A percentile compares a stretch with the other conserved stretches of the same genome.
Evolutionary conservation across 257 asterid species (phyloP).

Genomic region (Ilex asprella): DNA sequence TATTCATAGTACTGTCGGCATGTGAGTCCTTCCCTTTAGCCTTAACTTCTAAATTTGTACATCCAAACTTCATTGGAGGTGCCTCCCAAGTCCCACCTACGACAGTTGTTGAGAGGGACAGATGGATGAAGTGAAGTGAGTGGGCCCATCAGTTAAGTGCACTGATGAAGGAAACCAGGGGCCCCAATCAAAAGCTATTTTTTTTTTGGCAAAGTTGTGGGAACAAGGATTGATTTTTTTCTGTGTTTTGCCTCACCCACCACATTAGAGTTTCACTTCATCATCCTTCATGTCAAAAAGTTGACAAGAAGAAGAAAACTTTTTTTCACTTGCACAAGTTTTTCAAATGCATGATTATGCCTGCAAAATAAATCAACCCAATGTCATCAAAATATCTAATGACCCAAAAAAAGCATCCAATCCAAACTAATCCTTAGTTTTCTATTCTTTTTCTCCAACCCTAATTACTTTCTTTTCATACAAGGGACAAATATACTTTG

Average conservation of each 20-base stretch:
- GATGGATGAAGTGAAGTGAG: slow-evolving; percentile 15
- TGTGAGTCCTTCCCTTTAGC: slow-evolving; percentile 9
- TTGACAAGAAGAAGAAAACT: slow-evolving; percentile 10
- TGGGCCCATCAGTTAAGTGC: slow-evolving; percentile 22
- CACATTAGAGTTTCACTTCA: slow-evolving; percentile 14
- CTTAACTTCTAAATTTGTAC: slow-evolving; percentile 14
- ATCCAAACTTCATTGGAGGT: slow-evolving; percentile 22
- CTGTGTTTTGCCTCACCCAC: slow-evolving; percentile 26
- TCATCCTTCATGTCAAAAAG: slow-evolving; percentile 19
- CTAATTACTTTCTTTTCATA: background rate
- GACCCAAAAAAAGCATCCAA: slow-evolving; percentile 42
- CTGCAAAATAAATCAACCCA: slow-evolving; percentile 16
- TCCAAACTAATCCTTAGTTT: slow-evolving; percentile 29
- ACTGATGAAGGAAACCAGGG: slow-evolving; percentile 27
- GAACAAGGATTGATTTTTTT: slow-evolving; percentile 22
- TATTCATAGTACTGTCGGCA: slow-evolving; percentile 22
- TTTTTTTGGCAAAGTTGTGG: slow-evolving; percentile 30
- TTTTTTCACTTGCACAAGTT: slow-evolving; percentile 17
- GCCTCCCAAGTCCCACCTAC: slow-evolving; percentile 17
- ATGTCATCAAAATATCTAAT: slow-evolving; percentile 20
- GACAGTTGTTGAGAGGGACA: slow-evolving; percentile 11
- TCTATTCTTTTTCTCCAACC: slow-evolving; percentile 14
- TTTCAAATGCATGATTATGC: slow-evolving; percentile 26
- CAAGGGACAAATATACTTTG: too few species aligned
- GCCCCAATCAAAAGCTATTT: slow-evolving; percentile 19